Percentiles rank a stretch among this genome's conserved stretches.
These are phyloP conservation scores for Acmispon strigosus DNA, from an alignment of 306 rosid species.

Conservation along the genomic window DNA sequence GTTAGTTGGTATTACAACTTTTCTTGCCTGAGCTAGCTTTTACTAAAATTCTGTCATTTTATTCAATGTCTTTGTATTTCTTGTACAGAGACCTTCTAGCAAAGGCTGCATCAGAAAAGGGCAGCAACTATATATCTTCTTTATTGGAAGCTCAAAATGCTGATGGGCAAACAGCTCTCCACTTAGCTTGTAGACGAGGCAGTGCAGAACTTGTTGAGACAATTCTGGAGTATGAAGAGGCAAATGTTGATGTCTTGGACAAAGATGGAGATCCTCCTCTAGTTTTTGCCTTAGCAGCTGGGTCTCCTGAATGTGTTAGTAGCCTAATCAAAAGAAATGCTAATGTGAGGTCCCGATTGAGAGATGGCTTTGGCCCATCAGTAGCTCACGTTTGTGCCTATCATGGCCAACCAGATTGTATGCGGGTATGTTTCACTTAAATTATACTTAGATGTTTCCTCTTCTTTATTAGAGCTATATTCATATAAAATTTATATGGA, in stretches of 20 bases:
- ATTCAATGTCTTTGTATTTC: slow-evolving; percentile 21
- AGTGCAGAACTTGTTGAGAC: slow-evolving; percentile 83
- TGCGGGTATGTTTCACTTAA: slow-evolving; percentile 70
- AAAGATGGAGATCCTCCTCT: slow-evolving; percentile 99
- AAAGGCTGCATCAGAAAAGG: slow-evolving; percentile 61
- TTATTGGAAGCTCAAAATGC: slow-evolving; percentile 82
- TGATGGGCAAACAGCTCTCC: slow-evolving; percentile 97
- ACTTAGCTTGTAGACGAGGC: slow-evolving; percentile 95
- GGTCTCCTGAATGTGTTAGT: slow-evolving; percentile 85
- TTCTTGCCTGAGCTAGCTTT: slow-evolving; percentile 17
- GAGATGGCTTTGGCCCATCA: slow-evolving; percentile 94
- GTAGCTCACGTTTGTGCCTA: slow-evolving; percentile 96
- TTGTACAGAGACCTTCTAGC: slow-evolving; percentile 69
- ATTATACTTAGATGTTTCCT: slow-evolving; percentile 17
- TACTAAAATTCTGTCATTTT: background rate
- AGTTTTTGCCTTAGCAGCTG: slow-evolving; percentile 96
- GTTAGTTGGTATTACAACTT: slow-evolving; percentile 37
- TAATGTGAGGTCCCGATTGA: slow-evolving; percentile 73
- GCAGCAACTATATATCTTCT: slow-evolving; percentile 45
- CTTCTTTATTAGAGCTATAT: slow-evolving; percentile 12
- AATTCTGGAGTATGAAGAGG: slow-evolving; percentile 72
- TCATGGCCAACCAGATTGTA: slow-evolving; percentile 99
- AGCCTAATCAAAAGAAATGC: slow-evolving; percentile 79
- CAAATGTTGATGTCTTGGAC: slow-evolving; percentile 86
- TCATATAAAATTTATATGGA: slow-evolving; percentile 12